These are phyloP conservation scores for Rhododendron molle DNA, from an alignment of 148 eudicot species.

Conservation along the genomic window DNA sequence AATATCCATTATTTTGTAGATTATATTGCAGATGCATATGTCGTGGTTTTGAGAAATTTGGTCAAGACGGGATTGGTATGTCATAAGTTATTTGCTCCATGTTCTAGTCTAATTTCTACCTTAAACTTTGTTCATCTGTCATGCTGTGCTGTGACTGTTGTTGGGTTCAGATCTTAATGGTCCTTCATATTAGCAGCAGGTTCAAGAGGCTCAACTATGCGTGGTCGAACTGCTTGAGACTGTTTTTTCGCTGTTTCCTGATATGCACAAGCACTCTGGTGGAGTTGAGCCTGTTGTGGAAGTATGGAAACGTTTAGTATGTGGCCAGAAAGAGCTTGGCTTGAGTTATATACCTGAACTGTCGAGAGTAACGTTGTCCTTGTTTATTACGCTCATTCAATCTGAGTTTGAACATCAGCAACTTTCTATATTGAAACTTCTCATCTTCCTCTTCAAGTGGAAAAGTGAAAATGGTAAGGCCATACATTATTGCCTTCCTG, in stretches of 20 bases:
- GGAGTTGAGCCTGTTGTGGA: slow-evolving; percentile 51
- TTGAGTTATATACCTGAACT: slow-evolving; percentile 55
- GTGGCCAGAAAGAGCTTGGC: slow-evolving; percentile 69
- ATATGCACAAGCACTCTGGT: slow-evolving; percentile 32
- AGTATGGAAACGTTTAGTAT: slow-evolving; percentile 48
- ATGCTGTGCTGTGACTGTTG: neutral
- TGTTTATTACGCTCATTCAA: slow-evolving; percentile 47
- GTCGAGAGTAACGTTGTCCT: slow-evolving; percentile 39
- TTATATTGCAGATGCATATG: slow-evolving; percentile 53
- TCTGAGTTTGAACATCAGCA: slow-evolving; percentile 81
- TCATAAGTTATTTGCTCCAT: neutral
- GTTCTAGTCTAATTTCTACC: neutral
- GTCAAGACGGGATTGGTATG: slow-evolving; percentile 54
- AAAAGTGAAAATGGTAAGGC: slow-evolving; percentile 61
- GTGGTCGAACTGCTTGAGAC: slow-evolving; percentile 58
- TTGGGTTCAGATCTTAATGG: neutral
- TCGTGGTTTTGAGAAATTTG: slow-evolving; percentile 49
- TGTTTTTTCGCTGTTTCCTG: slow-evolving; percentile 41
- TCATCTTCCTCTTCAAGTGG: slow-evolving; percentile 60
- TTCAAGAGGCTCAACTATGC: slow-evolving; percentile 60
- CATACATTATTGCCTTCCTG: neutral
- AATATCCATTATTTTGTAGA: slow-evolving; percentile 37
- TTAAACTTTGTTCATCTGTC: neutral
- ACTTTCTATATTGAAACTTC: slow-evolving; percentile 48
- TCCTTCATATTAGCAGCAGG: slow-evolving; percentile 38